These are phyloP conservation scores for Phlyctochytrium bullatum DNA, from an alignment of 192 early-diverging fungal species.

Conservation along the genomic window DNA sequence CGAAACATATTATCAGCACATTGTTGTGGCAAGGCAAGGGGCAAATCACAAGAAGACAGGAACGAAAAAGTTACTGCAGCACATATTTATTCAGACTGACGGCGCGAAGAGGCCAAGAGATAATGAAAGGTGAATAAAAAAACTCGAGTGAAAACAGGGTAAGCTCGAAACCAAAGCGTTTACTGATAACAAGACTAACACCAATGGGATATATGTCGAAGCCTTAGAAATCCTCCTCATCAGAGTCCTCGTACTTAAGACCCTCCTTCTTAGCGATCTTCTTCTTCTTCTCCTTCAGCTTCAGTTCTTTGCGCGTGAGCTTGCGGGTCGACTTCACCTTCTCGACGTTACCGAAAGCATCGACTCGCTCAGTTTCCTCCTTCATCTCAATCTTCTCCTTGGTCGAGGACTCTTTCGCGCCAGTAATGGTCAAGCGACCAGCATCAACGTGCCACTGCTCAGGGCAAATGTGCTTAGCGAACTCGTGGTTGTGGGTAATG, in stretches of 20 bases:
- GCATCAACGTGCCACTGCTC: conserved; percentile 76
- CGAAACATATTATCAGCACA: no score
- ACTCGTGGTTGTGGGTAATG: conserved; percentile 82
- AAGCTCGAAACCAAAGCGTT: no score
- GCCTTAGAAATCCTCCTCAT: conserved; percentile 37
- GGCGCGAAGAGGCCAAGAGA: no score
- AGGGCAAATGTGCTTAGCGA: conserved; percentile 66
- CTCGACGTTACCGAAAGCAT: conserved; percentile 74
- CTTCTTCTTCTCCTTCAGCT: conserved; percentile 47
- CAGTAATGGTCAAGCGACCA: conserved; percentile 51
- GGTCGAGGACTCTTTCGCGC: conserved; percentile 35
- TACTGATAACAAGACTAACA: no score
- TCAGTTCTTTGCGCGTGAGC: conserved; percentile 48
- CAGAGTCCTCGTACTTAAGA: conserved; percentile 27
- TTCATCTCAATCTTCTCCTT: conserved; percentile 48
- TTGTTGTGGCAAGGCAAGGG: no score
- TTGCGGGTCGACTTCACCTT: conserved; percentile 69
- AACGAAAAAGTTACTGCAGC: no score
- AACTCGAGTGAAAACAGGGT: no score
- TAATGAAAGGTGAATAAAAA: no score
- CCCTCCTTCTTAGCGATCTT: conserved; percentile 39
- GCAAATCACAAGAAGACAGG: no score
- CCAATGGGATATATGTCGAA: no score
- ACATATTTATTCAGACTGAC: no score
- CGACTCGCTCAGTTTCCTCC: conserved; percentile 44